Evolutionary conservation across 768 basidiomycete species (phyloP), one percentile per base, ranked within the genome.

Genomic region (Phylloporus rhodoxanthus): DNA sequence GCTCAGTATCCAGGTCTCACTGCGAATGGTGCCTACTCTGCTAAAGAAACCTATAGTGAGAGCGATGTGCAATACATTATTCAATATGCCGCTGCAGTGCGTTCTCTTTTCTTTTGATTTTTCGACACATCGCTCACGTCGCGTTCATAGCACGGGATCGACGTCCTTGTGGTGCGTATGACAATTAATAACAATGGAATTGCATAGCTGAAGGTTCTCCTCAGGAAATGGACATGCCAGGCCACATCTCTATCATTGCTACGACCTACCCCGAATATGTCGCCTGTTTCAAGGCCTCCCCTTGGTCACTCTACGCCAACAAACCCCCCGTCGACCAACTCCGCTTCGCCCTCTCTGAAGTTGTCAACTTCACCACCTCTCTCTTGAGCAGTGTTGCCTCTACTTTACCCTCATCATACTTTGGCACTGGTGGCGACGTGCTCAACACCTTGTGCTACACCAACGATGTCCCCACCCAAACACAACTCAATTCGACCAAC

Each of bases 291-390:
- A 63, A 75, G 14, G 73, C 71, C 2, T 65, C 72, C 2, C 85
- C 84, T 0, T 85, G 85, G 84, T 15, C 68, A 0, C 68, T 63
- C 5, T 87, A 79, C 48, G 86, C 85, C 6, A 75, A 70, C 55
- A 84, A 91, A 54, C 90, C 91, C 1, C 91, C 90, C 0, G 79
- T 89, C 0, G 91, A 91, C 0, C 89, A 93, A 61, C 78, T 92
- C 10, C 83, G 86, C 36, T 75, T 93, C 46, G 82, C 84, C 1
- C 75, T 81, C 5, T 62, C 75, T 1, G 75, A 72, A 2, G 84
- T 83, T 8, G 68, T 79, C 49, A 71, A 78, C 36, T 92, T 89
- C 48, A 78, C 81, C 0, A 62, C 73, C 0, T 66, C 63, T 8
- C 58, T 93, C 13, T 65, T 91, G 58, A 67, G 65, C 0, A 68